phyloP scores from a whole-genome alignment of 1,284 basidiomycete species.

The Sporisorium graminicola region DNA sequence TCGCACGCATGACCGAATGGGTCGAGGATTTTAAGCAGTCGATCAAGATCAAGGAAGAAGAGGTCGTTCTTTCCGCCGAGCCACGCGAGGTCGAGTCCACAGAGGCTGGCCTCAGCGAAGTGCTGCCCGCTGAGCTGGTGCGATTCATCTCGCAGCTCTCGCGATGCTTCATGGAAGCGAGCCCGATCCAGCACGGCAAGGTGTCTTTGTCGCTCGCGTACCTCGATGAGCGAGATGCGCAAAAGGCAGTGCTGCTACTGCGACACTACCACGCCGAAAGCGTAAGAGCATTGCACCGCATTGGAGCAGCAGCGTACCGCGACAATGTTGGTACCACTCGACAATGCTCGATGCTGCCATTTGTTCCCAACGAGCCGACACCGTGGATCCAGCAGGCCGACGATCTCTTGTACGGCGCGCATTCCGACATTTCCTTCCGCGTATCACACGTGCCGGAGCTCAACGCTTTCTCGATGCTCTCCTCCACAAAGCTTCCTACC shows the following conservation, averaged over 20 bases:
- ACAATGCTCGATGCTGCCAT: conserved; percentile 45
- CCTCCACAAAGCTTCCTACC: conserved; percentile 9
- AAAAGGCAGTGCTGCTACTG: conserved; percentile 34
- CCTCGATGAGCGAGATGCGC: conserved; percentile 27
- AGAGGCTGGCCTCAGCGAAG: neutral
- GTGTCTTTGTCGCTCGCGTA: conserved; percentile 27
- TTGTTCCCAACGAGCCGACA: conserved; percentile 42
- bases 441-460: conserved; percentile 28
- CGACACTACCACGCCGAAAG: conserved; percentile 34
- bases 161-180: conserved; percentile 42
- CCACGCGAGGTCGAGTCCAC: neutral
- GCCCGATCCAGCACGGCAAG: conserved; percentile 23
- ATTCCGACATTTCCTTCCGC: conserved; percentile 34
- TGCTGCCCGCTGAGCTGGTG: conserved; percentile 29
- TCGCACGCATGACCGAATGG: conserved; percentile 37
- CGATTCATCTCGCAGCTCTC: conserved; percentile 40
- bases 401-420: conserved; percentile 30
- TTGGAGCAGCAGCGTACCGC: conserved; percentile 33
- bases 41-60: conserved; percentile 26
- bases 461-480: conserved; percentile 21
- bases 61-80: conserved; percentile 25
- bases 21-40: conserved; percentile 34
- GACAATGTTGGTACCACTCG: conserved; percentile 7
- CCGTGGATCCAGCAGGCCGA: conserved; percentile 43
- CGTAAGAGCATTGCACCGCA: conserved; percentile 18